Percentiles rank a stretch among this genome's conserved stretches.
Evolutionary conservation across 495 filamentous ascomycete genomes (phyloP).

Genomic region (Aspergillus sclerotiicarbonarius): DNA sequence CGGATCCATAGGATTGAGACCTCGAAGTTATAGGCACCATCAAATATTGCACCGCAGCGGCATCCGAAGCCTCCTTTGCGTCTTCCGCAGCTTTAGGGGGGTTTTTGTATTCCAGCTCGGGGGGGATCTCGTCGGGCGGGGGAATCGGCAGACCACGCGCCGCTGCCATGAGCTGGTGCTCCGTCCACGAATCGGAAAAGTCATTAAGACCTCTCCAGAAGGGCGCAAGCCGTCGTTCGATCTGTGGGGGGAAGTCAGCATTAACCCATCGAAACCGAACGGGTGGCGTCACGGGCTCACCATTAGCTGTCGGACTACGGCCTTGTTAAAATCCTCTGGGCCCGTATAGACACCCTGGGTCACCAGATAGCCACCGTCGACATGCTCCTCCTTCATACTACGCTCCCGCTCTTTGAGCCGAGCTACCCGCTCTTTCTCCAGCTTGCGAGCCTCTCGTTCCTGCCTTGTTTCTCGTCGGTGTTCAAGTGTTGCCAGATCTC

Average conservation of each 20-base stretch:
- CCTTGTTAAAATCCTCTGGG: slow-evolving; percentile 89
- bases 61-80: slow-evolving; percentile 35
- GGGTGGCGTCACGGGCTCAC: slow-evolving; percentile 43
- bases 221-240: slow-evolving; percentile 87
- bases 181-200: slow-evolving; percentile 83
- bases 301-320: slow-evolving; percentile 86
- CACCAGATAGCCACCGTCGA: slow-evolving; percentile 92
- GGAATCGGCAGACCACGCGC: slow-evolving; percentile 84
- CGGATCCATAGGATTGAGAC: slow-evolving; percentile 73
- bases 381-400: slow-evolving; percentile 89
- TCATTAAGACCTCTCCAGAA: slow-evolving; percentile 96
- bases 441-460: slow-evolving; percentile 80
- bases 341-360: slow-evolving; percentile 93
- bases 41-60: slow-evolving; percentile 57
- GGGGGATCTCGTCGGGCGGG: slow-evolving; percentile 74
- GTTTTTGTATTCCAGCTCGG: slow-evolving; percentile 56
- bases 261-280: slow-evolving; percentile 3
- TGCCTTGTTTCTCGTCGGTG: slow-evolving; percentile 82
- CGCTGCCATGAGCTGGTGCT: slow-evolving; percentile 88
- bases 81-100: slow-evolving; percentile 42
- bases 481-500: slow-evolving; percentile 44
- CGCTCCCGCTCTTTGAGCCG: slow-evolving; percentile 81
- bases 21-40: slow-evolving; percentile 74
- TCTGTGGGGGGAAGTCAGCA: slow-evolving; percentile 47
- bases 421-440: slow-evolving; percentile 74